phyloP scores from a whole-genome alignment of 257 asterid species.

The Pogostemon cablin region DNA sequence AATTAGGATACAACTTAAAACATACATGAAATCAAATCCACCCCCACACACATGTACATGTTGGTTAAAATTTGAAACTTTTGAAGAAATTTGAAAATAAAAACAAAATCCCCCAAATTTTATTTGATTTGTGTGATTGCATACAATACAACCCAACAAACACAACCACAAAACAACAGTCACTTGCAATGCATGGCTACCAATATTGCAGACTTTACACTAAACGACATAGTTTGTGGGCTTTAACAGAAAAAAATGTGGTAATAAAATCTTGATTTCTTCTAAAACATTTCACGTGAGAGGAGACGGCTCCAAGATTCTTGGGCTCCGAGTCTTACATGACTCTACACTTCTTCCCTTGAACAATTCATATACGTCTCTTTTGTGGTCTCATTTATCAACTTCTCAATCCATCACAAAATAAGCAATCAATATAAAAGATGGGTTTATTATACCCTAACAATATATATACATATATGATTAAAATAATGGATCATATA shows the following conservation, averaged over 20 bases:
- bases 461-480: no score
- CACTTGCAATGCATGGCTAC: not conserved
- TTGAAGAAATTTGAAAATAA: not conserved
- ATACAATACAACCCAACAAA: not conserved
- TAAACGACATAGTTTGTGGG: constrained; percentile 29
- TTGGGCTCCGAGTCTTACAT: not conserved
- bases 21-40: not conserved
- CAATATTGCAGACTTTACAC: not conserved
- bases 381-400: no score
- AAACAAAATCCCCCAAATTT: not conserved
- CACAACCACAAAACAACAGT: not conserved
- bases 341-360: not conserved
- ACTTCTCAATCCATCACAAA: no score
- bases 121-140: constrained; percentile 8
- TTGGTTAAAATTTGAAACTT: not conserved
- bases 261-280: not conserved
- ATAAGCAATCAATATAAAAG: no score
- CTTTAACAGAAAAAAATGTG: not conserved
- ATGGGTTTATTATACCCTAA: no score
- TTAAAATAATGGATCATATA: no score
- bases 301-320: constrained; percentile 14
- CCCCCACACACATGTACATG: no score
- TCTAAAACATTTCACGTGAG: constrained; percentile 14
- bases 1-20: not conserved
- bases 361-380: constrained; percentile 23